Conservation (phyloP, 306 rosid genomes). For the Casuarina glauca region DNA sequence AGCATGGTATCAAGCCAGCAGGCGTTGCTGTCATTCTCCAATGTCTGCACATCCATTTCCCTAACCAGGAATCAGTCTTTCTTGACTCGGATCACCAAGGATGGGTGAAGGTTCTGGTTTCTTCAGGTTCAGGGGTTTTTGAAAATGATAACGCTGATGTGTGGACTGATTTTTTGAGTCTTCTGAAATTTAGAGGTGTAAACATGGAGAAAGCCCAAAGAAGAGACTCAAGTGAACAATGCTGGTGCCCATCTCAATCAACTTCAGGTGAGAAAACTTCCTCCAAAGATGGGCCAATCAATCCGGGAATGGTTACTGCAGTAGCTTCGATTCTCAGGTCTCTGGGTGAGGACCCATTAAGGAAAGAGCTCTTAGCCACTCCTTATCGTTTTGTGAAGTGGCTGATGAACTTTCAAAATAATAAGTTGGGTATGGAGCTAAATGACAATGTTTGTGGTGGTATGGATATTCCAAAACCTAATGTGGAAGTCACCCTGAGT, state of each 20-base stretch:
- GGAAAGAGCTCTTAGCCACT: slow-evolving; percentile 79
- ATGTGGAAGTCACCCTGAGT: slow-evolving; percentile 29
- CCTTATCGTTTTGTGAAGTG: slow-evolving; percentile 80
- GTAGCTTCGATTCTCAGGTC: slow-evolving; percentile 74
- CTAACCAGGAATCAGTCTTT: slow-evolving; percentile 55
- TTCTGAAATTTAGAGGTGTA: slow-evolving; percentile 71
- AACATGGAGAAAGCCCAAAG: slow-evolving; percentile 31
- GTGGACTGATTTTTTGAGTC: slow-evolving; percentile 74
- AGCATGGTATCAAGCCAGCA: slow-evolving; percentile 74
- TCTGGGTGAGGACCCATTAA: slow-evolving; percentile 85
- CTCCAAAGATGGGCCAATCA: slow-evolving; percentile 38
- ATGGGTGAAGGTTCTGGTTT: slow-evolving; percentile 61
- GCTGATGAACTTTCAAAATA: slow-evolving; percentile 70
- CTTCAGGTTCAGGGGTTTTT: slow-evolving; percentile 81
- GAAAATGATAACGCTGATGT: slow-evolving; percentile 51
- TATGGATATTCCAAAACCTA: slow-evolving; percentile 30
- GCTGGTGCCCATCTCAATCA: slow-evolving; percentile 75
- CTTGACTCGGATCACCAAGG: slow-evolving; percentile 60
- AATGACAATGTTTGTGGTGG: slow-evolving; percentile 47
- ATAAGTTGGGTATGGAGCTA: slow-evolving; percentile 67
- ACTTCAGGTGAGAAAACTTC: slow-evolving; percentile 44
- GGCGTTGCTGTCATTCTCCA: slow-evolving; percentile 79
- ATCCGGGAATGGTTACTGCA: slow-evolving; percentile 62
- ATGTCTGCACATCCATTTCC: slow-evolving; percentile 76
- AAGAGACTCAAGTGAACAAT: slow-evolving; percentile 37